These are phyloP conservation scores for Aspergillus mulundensis DNA, from an alignment of 495 filamentous ascomycete genomes.

Conservation along the genomic window DNA sequence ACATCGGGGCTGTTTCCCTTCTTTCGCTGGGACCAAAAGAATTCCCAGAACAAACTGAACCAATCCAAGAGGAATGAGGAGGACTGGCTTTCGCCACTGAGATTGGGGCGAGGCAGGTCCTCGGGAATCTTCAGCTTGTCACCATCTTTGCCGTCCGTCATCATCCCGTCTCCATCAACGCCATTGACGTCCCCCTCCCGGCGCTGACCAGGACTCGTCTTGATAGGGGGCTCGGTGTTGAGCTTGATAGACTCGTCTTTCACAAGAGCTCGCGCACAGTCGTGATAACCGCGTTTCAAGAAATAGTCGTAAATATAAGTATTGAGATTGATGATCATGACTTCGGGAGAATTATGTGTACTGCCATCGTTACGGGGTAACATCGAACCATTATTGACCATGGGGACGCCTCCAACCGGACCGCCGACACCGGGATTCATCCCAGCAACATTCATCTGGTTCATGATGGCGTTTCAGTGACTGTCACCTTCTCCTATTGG, in stretches of 20 bases:
- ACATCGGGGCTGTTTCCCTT: constrained; percentile 53
- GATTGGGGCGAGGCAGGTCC: constrained; percentile 72
- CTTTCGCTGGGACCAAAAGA: constrained; percentile 73
- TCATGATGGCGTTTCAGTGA: constrained; percentile 54
- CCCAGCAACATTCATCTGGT: constrained; percentile 64
- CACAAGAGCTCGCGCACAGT: constrained; percentile 70
- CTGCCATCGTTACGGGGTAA: constrained; percentile 43
- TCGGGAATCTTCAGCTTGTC: constrained; percentile 67
- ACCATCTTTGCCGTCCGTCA: constrained; percentile 75
- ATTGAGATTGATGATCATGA: constrained; percentile 81
- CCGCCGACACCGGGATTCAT: constrained; percentile 61
- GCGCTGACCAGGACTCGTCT: constrained; percentile 53
- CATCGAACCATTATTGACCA: constrained; percentile 66
- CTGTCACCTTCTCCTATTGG: constrained; percentile 36
- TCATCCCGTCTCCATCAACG: constrained; percentile 74
- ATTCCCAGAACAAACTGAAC: constrained; percentile 97
- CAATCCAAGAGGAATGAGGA: constrained; percentile 87
- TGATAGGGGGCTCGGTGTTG: constrained; percentile 57
- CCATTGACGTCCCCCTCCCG: constrained; percentile 71
- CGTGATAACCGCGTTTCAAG: constrained; percentile 72
- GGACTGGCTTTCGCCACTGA: constrained; percentile 57
- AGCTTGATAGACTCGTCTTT: constrained; percentile 44
- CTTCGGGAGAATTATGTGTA: constrained; percentile 45
- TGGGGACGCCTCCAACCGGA: constrained; percentile 62
- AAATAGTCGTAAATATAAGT: constrained; percentile 99